Percentiles rank a stretch among this genome's conserved stretches.
Evolutionary conservation across 2,329 filamentous ascomycete species (phyloP).

Genomic region (Plenodomus biglobosus): DNA sequence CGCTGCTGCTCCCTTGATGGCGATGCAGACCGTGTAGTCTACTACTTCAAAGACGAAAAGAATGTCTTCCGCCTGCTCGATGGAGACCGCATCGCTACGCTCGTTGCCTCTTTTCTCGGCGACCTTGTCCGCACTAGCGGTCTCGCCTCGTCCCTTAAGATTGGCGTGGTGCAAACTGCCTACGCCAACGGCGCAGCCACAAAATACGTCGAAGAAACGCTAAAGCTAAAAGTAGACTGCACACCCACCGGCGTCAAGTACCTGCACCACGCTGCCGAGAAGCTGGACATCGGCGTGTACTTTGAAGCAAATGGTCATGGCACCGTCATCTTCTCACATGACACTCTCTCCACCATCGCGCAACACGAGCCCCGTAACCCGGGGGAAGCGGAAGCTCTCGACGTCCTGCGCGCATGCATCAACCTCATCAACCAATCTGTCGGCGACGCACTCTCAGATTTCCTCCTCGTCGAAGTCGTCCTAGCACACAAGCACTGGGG

Average conservation of each 20-base stretch:
- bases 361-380: conserved; percentile 84
- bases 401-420: conserved; percentile 77
- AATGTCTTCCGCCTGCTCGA: conserved; percentile 89
- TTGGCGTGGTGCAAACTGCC: conserved; percentile 94
- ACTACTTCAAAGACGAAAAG: conserved; percentile 85
- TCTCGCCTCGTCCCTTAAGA: conserved; percentile 76
- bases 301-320: conserved; percentile 99
- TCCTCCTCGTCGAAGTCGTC: conserved; percentile 93
- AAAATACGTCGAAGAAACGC: conserved; percentile 82
- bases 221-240: conserved; percentile 87
- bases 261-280: conserved; percentile 92
- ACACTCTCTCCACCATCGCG: conserved; percentile 76
- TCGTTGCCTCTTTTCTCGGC: conserved; percentile 89
- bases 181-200: conserved; percentile 97
- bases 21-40: conserved; percentile 92
- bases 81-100: conserved; percentile 92
- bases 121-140: conserved; percentile 81
- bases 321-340: conserved; percentile 89
- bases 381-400: conserved; percentile 84
- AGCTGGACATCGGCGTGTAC: conserved; percentile 95
- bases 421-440: conserved; percentile 98
- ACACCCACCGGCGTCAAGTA: conserved; percentile 97
- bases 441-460: conserved; percentile 91
- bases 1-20: conserved; percentile 92
- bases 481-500: conserved; percentile 93